phyloP scores from a whole-genome alignment of 2,329 filamentous ascomycete species.

The Colletotrichum horii region DNA sequence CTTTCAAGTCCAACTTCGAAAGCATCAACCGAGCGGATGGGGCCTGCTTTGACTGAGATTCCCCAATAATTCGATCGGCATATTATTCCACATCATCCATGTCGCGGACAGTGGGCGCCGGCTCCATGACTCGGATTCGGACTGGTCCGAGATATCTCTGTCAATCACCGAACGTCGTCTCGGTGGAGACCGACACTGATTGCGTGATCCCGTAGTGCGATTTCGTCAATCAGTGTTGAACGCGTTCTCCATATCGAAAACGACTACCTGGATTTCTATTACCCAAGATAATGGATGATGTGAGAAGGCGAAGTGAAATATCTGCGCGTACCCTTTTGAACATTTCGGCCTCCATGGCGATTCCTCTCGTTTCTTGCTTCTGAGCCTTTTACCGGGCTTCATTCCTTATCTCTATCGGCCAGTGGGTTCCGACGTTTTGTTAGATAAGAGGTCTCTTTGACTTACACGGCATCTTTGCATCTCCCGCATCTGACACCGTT shows the following conservation, averaged over 20 bases:
- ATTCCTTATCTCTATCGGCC: neutral
- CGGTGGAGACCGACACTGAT: constrained; percentile 9
- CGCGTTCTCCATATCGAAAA: constrained; percentile 3
- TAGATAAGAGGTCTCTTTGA: neutral
- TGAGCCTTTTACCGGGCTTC: neutral
- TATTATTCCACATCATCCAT: neutral
- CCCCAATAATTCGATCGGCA: neutral
- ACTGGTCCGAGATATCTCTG: constrained; percentile 6
- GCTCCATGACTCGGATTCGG: neutral
- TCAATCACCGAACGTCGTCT: neutral
- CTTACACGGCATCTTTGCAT: neutral
- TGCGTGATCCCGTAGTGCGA: constrained; percentile 10
- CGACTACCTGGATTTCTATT: neutral
- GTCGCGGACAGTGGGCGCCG: neutral
- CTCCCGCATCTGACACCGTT: neutral
- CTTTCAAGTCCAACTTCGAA: neutral
- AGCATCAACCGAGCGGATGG: neutral
- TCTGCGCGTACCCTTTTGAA: neutral
- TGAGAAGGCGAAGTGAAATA: neutral
- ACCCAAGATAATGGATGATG: neutral
- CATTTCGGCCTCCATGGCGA: neutral
- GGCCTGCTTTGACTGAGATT: neutral
- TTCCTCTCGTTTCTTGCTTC: neutral
- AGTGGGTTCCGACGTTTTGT: neutral
- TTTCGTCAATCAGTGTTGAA: constrained; percentile 9